These are phyloP conservation scores for Camelina sativa DNA, from an alignment of 345 rosid species.

Conservation along the genomic window DNA sequence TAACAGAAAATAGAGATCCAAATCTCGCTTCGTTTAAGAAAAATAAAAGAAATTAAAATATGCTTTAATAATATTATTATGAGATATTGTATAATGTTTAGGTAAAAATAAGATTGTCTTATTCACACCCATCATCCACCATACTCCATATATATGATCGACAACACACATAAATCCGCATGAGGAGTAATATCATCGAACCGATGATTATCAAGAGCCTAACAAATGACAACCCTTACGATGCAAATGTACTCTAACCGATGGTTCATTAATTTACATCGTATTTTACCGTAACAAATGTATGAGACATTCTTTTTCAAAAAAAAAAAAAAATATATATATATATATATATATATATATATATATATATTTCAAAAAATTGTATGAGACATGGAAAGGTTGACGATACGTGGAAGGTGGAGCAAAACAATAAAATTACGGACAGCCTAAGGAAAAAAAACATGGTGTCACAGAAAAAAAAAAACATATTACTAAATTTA, in stretches of 20 bases:
- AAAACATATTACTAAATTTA: too few relatives aligned
- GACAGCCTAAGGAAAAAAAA: constrained; percentile 7
- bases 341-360: too few relatives aligned
- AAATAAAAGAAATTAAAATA: not conserved
- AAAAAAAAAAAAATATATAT: too few relatives aligned
- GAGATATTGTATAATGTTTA: not conserved
- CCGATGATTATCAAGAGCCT: too few relatives aligned
- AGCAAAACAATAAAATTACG: not conserved
- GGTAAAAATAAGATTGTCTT: not conserved
- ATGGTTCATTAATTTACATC: not conserved
- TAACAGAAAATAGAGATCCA: not conserved
- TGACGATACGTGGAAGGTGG: constrained; percentile 25
- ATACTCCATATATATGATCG: not conserved
- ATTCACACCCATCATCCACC: not conserved
- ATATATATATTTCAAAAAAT: too few relatives aligned
- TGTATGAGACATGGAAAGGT: constrained; percentile 9
- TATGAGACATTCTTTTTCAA: not conserved
- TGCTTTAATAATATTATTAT: not conserved
- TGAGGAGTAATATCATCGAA: not conserved
- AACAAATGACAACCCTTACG: too few relatives aligned
- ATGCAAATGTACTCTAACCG: not conserved
- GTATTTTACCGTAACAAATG: constrained; percentile 12
- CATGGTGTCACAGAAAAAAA: not conserved
- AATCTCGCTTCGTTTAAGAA: not conserved
- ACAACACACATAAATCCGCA: not conserved